Percentiles rank a stretch among this genome's conserved stretches.
These are phyloP conservation scores for Pichia sp. DNA, from an alignment of 1,139 yeast genomes.

Conservation along the genomic window DNA sequence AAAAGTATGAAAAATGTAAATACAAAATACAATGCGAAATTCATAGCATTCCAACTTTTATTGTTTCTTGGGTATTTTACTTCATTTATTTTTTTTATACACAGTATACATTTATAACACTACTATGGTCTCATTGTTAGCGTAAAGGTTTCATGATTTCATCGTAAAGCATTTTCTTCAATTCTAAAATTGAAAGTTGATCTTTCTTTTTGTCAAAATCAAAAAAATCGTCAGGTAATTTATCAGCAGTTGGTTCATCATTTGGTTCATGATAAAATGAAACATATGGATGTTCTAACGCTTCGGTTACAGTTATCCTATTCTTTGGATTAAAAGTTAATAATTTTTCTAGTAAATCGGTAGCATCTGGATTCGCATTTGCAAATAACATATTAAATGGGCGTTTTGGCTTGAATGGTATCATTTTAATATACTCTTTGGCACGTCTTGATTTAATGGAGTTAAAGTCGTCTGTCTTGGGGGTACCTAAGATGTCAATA, in stretches of 20 bases:
- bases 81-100: neutral
- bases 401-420: conserved; percentile 47
- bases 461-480: conserved; percentile 48
- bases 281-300: conserved; percentile 61
- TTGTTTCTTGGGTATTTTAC: no score
- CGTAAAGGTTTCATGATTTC: conserved; percentile 41
- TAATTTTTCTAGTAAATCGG: conserved; percentile 54
- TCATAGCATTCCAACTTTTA: no score
- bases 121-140: neutral
- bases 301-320: conserved; percentile 59
- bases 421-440: conserved; percentile 49
- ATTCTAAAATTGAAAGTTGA: conserved; percentile 40
- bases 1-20: neutral
- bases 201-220: conserved; percentile 54
- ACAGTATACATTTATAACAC: no score
- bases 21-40: neutral
- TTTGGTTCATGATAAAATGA: conserved; percentile 61
- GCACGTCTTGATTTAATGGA: conserved; percentile 58
- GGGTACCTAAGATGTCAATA: conserved; percentile 60
- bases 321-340: conserved; percentile 59
- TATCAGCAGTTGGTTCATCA: conserved; percentile 62
- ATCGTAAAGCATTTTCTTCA: conserved; percentile 49
- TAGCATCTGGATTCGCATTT: conserved; percentile 47
- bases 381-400: conserved; percentile 38
- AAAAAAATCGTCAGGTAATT: conserved; percentile 53